These are phyloP conservation scores for Claviceps cyperi DNA, from an alignment of 2,329 filamentous ascomycete species.

Conservation along the genomic window DNA sequence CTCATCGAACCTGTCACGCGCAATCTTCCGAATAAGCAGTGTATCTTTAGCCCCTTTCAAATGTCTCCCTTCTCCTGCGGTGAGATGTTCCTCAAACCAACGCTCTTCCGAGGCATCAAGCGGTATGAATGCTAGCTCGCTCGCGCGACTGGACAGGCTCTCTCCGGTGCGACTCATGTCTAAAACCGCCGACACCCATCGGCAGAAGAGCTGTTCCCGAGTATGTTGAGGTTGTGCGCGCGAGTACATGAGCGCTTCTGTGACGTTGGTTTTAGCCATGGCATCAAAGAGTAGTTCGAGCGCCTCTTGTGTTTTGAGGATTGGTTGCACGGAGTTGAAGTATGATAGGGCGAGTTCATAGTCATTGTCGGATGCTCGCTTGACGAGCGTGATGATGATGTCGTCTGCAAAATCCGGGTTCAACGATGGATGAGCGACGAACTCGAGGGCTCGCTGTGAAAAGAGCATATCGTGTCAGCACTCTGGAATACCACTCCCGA, in stretches of 20 bases:
- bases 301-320: conserved; percentile 48
- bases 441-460: conserved; percentile 51
- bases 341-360: conserved; percentile 59
- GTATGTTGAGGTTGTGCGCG: conserved; percentile 47
- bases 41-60: conserved; percentile 57
- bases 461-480: not conserved
- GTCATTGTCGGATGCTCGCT: conserved; percentile 38
- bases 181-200: conserved; percentile 46
- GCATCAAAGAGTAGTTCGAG: conserved; percentile 55
- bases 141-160: conserved; percentile 38
- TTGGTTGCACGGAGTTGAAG: conserved; percentile 61
- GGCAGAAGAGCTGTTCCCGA: conserved; percentile 51
- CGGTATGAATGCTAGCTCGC: conserved; percentile 59
- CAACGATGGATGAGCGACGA: conserved; percentile 65
- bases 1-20: conserved; percentile 44
- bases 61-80: conserved; percentile 47
- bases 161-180: conserved; percentile 20
- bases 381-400: conserved; percentile 56
- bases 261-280: conserved; percentile 50
- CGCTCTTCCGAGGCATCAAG: conserved; percentile 55
- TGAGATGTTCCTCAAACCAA: conserved; percentile 60
- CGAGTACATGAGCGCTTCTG: conserved; percentile 61
- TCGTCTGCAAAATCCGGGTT: conserved; percentile 73
- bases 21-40: conserved; percentile 58
- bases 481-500: not conserved